phyloP scores from a whole-genome alignment of 148 eudicot species.

The Euryodendron excelsum region DNA sequence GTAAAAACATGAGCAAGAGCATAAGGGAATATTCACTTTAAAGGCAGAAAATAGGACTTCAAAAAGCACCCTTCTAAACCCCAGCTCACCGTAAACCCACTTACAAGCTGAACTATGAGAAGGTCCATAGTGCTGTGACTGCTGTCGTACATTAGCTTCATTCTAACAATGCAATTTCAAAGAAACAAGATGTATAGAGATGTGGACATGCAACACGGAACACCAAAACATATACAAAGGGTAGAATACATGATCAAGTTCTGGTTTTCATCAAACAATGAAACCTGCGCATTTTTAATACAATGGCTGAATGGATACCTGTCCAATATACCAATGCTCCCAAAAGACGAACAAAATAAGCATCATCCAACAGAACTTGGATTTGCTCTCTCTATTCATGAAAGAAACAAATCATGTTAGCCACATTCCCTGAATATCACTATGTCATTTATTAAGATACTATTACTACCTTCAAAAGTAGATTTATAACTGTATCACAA shows the following conservation, averaged over 20 bases:
- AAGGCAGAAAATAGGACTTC: too few relatives aligned
- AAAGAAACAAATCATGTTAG: constrained; percentile 3
- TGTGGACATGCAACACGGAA: background rate
- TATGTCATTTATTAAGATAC: constrained; percentile 5
- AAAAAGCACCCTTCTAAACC: too few relatives aligned
- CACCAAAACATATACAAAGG: background rate
- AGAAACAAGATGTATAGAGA: background rate
- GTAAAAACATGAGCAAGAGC: too few relatives aligned
- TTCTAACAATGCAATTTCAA: background rate
- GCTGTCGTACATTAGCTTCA: background rate
- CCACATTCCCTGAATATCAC: background rate
- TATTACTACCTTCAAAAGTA: constrained; percentile 68
- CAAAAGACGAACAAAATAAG: constrained; percentile 55
- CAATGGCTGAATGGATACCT: constrained; percentile 42
- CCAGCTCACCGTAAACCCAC: too few relatives aligned
- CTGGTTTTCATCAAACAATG: background rate
- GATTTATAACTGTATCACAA: constrained; percentile 79
- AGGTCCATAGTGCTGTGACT: background rate
- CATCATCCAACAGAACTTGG: constrained; percentile 45
- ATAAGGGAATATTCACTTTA: too few relatives aligned
- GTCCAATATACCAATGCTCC: constrained; percentile 61
- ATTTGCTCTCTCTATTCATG: constrained; percentile 53
- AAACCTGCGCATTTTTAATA: background rate
- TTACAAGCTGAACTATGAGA: background rate
- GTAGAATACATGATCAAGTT: background rate